Evolutionary conservation across 1,284 basidiomycete species (phyloP).

Genomic region (Termitomyces sp.): DNA sequence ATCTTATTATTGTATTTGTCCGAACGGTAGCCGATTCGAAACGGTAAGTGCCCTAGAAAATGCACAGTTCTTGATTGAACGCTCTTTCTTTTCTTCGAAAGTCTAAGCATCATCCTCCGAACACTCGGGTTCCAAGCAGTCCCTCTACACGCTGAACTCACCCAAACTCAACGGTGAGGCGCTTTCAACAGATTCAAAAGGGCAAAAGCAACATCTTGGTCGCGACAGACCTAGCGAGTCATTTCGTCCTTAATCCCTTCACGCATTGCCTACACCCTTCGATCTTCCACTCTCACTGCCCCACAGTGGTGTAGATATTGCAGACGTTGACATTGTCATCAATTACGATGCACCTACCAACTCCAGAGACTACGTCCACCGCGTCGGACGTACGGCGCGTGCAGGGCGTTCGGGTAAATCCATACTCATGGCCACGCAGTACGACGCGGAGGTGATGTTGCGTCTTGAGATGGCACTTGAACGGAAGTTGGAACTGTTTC

Average conservation of each 20-base stretch:
- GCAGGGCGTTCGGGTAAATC: slow-evolving; percentile 93
- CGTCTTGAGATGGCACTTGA: slow-evolving; percentile 89
- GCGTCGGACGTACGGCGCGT: slow-evolving; percentile 96
- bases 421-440: slow-evolving; percentile 96
- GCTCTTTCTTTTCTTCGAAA: slow-evolving; percentile 20
- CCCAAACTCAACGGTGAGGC: slow-evolving; percentile 88
- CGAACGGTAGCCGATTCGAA: slow-evolving; percentile 92
- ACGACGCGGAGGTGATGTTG: slow-evolving; percentile 96
- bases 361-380: slow-evolving; percentile 98
- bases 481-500: slow-evolving; percentile 88
- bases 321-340: slow-evolving; percentile 94
- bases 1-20: slow-evolving; percentile 94
- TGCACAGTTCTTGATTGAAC: neutral
- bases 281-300: neutral
- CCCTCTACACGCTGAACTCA: slow-evolving; percentile 92
- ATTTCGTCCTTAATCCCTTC: slow-evolving; percentile 38
- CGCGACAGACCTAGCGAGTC: slow-evolving; percentile 92
- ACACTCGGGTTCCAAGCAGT: slow-evolving; percentile 92
- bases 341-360: slow-evolving; percentile 98
- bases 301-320: slow-evolving; percentile 87
- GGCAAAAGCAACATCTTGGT: slow-evolving; percentile 88
- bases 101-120: slow-evolving; percentile 84
- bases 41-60: slow-evolving; percentile 38
- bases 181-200: slow-evolving; percentile 93
- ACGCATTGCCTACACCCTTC: neutral